Conservation (phyloP, 495 filamentous ascomycete species). For the Cairneyella variabilis region DNA sequence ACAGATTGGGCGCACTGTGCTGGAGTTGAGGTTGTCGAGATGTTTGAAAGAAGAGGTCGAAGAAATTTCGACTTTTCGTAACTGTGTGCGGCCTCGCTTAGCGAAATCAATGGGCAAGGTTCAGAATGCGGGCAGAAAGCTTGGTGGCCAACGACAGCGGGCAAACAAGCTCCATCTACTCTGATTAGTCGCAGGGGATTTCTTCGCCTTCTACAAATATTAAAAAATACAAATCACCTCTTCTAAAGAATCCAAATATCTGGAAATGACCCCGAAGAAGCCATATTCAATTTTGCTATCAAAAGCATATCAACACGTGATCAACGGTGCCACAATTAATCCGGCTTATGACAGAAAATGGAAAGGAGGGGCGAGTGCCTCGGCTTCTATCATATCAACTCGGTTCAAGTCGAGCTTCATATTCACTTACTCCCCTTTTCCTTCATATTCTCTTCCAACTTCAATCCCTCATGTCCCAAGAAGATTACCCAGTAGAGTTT, state of each 20-base stretch:
- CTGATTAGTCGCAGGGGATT: no score
- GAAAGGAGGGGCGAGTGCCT: background rate
- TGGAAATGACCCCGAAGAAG: no score
- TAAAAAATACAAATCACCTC: no score
- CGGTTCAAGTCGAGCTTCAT: background rate
- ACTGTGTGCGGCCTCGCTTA: slow-evolving; percentile 15
- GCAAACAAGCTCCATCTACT: no score
- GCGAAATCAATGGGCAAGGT: background rate
- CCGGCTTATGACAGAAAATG: no score
- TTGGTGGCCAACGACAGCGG: no score
- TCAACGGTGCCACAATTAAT: no score
- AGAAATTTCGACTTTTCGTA: slow-evolving; percentile 2
- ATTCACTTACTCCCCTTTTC: background rate
- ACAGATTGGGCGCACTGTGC: slow-evolving; percentile 37
- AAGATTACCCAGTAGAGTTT: slow-evolving; percentile 22
- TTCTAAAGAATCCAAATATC: no score
- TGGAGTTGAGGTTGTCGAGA: slow-evolving; percentile 24
- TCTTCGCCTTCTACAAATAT: no score
- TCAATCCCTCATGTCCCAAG: slow-evolving; percentile 16
- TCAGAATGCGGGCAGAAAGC: no score
- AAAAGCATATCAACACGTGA: no score
- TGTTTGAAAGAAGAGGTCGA: slow-evolving; percentile 4
- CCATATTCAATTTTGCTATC: no score
- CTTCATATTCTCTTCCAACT: background rate
- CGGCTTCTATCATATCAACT: background rate